phyloP scores from a whole-genome alignment of 176 grass and related monocot genomes.

The Luzula sylvatica region DNA sequence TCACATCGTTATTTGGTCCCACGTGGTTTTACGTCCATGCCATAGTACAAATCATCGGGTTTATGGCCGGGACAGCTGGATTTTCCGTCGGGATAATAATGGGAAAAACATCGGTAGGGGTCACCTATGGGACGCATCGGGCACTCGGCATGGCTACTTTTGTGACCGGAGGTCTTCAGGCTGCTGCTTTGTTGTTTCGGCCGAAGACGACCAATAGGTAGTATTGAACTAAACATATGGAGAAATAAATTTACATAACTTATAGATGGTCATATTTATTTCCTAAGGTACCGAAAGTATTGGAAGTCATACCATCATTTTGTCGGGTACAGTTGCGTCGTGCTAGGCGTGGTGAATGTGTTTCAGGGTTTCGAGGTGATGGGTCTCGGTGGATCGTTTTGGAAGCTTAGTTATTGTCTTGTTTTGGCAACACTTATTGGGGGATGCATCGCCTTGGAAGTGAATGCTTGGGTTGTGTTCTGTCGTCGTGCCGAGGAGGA shows the following conservation, averaged over 20 bases:
- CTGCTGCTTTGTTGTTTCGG: slow-evolving; percentile 74
- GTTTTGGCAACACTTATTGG: slow-evolving; percentile 59
- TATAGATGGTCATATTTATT: no score
- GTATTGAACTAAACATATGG: neutral
- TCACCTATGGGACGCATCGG: slow-evolving; percentile 76
- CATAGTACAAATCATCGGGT: slow-evolving; percentile 48
- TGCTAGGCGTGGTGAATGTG: slow-evolving; percentile 89
- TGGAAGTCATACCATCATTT: slow-evolving; percentile 99
- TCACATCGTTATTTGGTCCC: slow-evolving; percentile 36
- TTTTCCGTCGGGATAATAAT: slow-evolving; percentile 81
- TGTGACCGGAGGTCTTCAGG: slow-evolving; percentile 72
- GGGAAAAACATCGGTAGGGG: slow-evolving; percentile 52
- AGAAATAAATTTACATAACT: no score
- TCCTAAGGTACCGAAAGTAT: slow-evolving; percentile 42
- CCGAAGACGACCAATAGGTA: slow-evolving; percentile 92
- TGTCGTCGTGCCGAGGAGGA: slow-evolving; percentile 66
- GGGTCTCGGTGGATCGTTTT: slow-evolving; percentile 66
- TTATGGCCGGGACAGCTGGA: slow-evolving; percentile 46
- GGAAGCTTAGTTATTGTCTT: slow-evolving; percentile 94
- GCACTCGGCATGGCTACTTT: slow-evolving; percentile 68
- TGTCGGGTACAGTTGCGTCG: slow-evolving; percentile 77
- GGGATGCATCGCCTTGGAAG: slow-evolving; percentile 77
- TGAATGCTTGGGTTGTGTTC: slow-evolving; percentile 94
- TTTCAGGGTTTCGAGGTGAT: slow-evolving; percentile 98
- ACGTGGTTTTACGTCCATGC: slow-evolving; percentile 95